Percentiles rank a stretch among this genome's conserved stretches.
Evolutionary conservation across 2,329 filamentous ascomycete species (phyloP).

Genomic region (Verticillium albo-atrum): DNA sequence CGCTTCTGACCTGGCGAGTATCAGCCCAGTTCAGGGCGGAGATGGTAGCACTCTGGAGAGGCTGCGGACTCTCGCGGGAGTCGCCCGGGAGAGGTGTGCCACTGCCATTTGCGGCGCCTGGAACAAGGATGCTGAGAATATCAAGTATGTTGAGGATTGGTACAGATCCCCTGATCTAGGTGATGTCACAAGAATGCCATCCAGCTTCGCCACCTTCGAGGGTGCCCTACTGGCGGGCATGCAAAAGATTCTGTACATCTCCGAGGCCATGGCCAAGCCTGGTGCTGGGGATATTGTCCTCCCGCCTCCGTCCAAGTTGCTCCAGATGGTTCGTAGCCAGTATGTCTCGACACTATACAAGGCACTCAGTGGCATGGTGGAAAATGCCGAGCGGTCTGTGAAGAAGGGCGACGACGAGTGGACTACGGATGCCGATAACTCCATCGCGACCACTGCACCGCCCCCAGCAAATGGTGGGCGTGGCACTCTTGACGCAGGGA

Average conservation of each 20-base stretch:
- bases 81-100: slow-evolving; percentile 78
- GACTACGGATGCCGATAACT: slow-evolving; percentile 43
- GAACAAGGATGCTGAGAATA: slow-evolving; percentile 90
- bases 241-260: slow-evolving; percentile 93
- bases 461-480: slow-evolving; percentile 34
- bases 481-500: slow-evolving; percentile 48
- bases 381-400: slow-evolving; percentile 79
- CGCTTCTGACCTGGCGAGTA: slow-evolving; percentile 76
- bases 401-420: slow-evolving; percentile 61
- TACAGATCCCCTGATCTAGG: slow-evolving; percentile 73
- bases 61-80: slow-evolving; percentile 69
- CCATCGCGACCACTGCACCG: slow-evolving; percentile 27
- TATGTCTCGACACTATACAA: slow-evolving; percentile 95
- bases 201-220: slow-evolving; percentile 81
- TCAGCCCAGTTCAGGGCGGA: slow-evolving; percentile 57
- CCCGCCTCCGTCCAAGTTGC: slow-evolving; percentile 78
- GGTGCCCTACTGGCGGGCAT: slow-evolving; percentile 75
- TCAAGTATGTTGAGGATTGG: slow-evolving; percentile 93
- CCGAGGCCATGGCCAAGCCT: slow-evolving; percentile 74
- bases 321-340: slow-evolving; percentile 86
- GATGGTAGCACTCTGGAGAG: slow-evolving; percentile 61
- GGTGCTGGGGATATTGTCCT: slow-evolving; percentile 73
- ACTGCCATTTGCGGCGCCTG: slow-evolving; percentile 84
- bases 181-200: slow-evolving; percentile 88
- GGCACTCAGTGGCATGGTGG: slow-evolving; percentile 90